Evolutionary conservation across 176 grass and related monocot genomes (phyloP).

Genomic region (Zoysia japonica): DNA sequence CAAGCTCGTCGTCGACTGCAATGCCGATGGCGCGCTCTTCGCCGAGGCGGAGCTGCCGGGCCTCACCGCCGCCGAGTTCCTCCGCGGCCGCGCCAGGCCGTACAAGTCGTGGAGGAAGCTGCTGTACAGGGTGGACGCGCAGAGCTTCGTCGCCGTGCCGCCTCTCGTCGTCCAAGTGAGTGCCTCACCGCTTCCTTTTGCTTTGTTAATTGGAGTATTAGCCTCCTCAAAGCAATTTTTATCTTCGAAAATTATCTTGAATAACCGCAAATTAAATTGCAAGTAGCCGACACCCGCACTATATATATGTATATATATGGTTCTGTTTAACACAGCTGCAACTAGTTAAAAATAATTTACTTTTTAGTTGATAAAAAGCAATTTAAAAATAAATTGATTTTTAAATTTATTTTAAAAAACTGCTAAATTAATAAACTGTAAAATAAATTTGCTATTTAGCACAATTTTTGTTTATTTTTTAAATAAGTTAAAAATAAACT

Average conservation of each 20-base stretch:
- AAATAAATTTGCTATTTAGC: no score
- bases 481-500: no score
- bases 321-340: no score
- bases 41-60: slow-evolving; percentile 47
- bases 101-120: slow-evolving; percentile 93
- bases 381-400: no score
- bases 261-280: background rate
- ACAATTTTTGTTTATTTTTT: no score
- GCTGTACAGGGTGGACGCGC: slow-evolving; percentile 59
- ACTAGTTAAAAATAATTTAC: no score
- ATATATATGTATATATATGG: no score
- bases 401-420: no score
- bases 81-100: slow-evolving; percentile 32
- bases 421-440: no score
- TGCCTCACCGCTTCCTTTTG: background rate
- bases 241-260: background rate
- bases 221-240: background rate
- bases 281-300: background rate
- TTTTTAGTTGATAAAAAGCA: no score
- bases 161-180: slow-evolving; percentile 85
- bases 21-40: slow-evolving; percentile 78
- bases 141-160: slow-evolving; percentile 68
- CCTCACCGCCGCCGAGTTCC: slow-evolving; percentile 56
- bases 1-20: slow-evolving; percentile 82
- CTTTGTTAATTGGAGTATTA: no score